Evolutionary conservation across 495 filamentous ascomycete genomes (phyloP).

Genomic region (Sordaria brevicollis): DNA sequence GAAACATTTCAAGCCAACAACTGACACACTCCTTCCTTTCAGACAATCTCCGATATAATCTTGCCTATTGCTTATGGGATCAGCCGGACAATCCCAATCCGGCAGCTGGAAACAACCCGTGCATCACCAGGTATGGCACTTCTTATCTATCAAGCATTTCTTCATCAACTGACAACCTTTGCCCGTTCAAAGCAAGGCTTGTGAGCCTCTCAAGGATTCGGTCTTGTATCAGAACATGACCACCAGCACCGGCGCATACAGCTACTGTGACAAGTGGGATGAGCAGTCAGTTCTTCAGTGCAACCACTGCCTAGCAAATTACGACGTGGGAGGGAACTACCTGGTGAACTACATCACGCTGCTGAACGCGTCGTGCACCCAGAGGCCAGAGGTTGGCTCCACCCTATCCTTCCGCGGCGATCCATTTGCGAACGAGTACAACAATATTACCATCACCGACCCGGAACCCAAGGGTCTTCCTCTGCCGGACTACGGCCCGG

Average conservation of each 20-base stretch:
- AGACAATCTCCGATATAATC: conserved; percentile 38
- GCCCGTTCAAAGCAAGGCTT: conserved; percentile 23
- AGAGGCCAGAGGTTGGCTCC: conserved; percentile 25
- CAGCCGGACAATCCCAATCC: conserved; percentile 6
- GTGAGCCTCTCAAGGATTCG: conserved; percentile 23
- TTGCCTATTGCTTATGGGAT: conserved; percentile 30
- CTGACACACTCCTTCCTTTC: not conserved
- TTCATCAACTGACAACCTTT: conserved; percentile 4
- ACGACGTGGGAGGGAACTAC: conserved; percentile 13
- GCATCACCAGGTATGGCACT: conserved; percentile 27
- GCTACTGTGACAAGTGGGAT: conserved; percentile 33
- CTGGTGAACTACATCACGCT: conserved; percentile 36
- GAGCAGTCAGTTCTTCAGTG: conserved; percentile 23
- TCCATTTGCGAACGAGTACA: conserved; percentile 34
- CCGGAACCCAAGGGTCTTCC: conserved; percentile 23
- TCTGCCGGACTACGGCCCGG: conserved; percentile 22
- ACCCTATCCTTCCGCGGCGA: conserved; percentile 35
- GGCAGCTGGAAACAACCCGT: conserved; percentile 19
- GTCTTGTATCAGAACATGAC: conserved; percentile 28
- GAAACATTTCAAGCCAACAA: not conserved
- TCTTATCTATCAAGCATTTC: not conserved
- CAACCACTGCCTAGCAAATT: conserved; percentile 19
- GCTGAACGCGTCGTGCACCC: conserved; percentile 36
- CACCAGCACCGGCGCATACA: conserved; percentile 19
- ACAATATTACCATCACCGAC: conserved; percentile 27